phyloP scores from a whole-genome alignment of 2,329 filamentous ascomycete genomes.

The Trichoderma simmonsii region DNA sequence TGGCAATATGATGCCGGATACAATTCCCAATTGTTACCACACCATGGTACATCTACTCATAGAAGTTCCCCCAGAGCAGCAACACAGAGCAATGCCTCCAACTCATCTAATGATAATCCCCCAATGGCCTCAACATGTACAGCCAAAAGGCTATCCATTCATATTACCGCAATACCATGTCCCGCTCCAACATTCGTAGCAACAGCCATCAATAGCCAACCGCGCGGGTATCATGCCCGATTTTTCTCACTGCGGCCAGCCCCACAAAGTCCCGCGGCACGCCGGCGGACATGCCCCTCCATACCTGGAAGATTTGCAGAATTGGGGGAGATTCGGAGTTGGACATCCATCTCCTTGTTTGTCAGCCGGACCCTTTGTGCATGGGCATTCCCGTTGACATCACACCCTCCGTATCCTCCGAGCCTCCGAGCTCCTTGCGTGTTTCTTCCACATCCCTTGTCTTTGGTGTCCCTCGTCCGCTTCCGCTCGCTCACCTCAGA shows the following conservation, averaged over 20 bases:
- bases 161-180: neutral
- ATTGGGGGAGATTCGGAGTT: neutral
- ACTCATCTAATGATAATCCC: neutral
- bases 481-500: neutral
- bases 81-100: neutral
- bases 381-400: neutral
- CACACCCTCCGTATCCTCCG: neutral
- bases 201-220: neutral
- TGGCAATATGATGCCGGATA: neutral
- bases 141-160: neutral
- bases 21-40: neutral
- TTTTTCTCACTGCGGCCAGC: neutral
- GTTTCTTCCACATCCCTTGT: neutral
- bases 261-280: slow-evolving; percentile 12
- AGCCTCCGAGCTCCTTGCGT: neutral
- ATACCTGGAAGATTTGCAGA: neutral
- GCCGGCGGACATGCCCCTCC: neutral
- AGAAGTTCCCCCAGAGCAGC: neutral
- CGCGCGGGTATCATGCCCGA: slow-evolving; percentile 5
- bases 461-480: neutral
- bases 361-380: slow-evolving; percentile 1
- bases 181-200: neutral
- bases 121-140: neutral
- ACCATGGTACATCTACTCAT: neutral
- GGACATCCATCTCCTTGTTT: neutral